Evolutionary conservation across 1,284 basidiomycete genomes (phyloP).

Genomic region (Pholiota adiposa): DNA sequence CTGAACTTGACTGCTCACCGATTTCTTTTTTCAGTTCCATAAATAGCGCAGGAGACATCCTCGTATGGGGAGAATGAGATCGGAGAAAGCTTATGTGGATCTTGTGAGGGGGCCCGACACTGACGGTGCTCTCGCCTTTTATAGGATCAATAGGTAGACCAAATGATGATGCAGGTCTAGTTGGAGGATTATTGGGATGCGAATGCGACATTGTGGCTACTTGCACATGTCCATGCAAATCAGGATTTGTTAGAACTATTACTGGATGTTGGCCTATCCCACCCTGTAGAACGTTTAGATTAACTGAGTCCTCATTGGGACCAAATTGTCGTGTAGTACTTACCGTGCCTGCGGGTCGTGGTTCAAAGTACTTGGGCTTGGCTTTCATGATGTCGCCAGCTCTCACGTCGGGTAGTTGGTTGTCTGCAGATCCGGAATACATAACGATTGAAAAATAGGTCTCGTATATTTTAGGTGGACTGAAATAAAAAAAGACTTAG

Average conservation of each 20-base stretch:
- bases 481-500: not conserved
- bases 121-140: conserved; percentile 21
- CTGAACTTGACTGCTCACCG: conserved; percentile 5
- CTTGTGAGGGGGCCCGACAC: conserved; percentile 9
- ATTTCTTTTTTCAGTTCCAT: conserved; percentile 15
- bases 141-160: conserved; percentile 21
- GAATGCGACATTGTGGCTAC: conserved; percentile 22
- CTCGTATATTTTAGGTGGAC: not conserved
- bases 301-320: not conserved
- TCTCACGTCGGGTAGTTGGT: not conserved
- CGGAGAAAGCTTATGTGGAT: conserved; percentile 16
- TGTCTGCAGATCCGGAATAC: not conserved
- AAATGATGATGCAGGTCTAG: conserved; percentile 15
- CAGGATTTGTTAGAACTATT: conserved; percentile 17
- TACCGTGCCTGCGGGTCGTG: conserved; percentile 16
- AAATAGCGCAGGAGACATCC: conserved; percentile 10
- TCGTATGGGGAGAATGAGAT: conserved; percentile 9
- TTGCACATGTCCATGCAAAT: conserved; percentile 13
- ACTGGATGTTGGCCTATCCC: conserved; percentile 22
- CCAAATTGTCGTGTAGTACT: not conserved
- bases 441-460: not conserved
- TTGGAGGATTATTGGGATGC: conserved; percentile 18
- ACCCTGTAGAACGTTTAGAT: conserved; percentile 2
- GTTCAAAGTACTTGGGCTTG: conserved; percentile 20
- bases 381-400: conserved; percentile 20